Evolutionary conservation across 78 protist species (phyloP), one percentile per base, ranked within the genome.

Genomic region (Isochrysis galbana): DNA sequence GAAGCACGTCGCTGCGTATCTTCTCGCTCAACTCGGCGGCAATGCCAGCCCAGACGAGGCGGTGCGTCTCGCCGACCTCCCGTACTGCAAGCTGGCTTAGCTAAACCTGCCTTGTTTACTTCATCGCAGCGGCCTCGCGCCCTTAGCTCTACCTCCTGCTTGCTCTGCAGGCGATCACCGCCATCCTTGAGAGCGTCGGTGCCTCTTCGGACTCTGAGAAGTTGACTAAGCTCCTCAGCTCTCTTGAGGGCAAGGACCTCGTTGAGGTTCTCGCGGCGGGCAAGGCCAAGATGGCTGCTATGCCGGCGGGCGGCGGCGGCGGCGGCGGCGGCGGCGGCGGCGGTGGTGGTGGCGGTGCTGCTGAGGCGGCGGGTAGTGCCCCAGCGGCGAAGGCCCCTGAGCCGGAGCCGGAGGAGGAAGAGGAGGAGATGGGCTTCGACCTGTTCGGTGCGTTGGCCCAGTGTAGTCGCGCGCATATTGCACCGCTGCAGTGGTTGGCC

Each of bases 1-100:
- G 93, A 91, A 91, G 89, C 61, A 69, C 87, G 89, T 77, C 39
- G 93, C 93, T 48, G 93, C 93, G 0, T 91, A 77, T 55, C n/a
- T 91, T n/a, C 77, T 91, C 4, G 10, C 42, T 19, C 89, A 45
- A 32, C 93, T 91, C 42, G 93, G 93, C 23, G 93, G 93, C 26
- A 91, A 91, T 34, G 72, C 34, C 11, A 1, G 11, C 54, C 93
- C 93, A 36, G 26, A 70, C 36, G 87, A 5, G 1, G 26, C 19
- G 77, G 89, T 72, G 82, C 77, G 77, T 25, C 19, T 23, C 7
- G 77, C 77, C n/a, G n/a, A n/a, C n/a, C n/a, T n/a, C n/a, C n/a
- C n/a, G n/a, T n/a, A 51, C 29, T 14, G 14, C 29, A 51, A 7
- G 61, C 61, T 14, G 61, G 29, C 61, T 14, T 14, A 19, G 61